Conservation (phyloP, 495 filamentous ascomycete genomes). For the Lophiotrema nucula region DNA sequence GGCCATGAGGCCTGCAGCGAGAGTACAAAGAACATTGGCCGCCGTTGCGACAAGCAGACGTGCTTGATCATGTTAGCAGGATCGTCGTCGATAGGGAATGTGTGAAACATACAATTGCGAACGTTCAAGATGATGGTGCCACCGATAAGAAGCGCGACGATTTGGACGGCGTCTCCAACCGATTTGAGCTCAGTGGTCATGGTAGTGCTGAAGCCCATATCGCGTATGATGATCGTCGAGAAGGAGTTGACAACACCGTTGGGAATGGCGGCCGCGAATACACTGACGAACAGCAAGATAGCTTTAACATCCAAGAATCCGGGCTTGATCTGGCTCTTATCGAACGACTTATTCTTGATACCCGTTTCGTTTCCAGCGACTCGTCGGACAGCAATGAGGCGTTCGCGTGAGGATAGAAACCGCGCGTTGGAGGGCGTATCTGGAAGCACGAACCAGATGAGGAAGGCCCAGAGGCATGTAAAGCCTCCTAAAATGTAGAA, state of each 20-base stretch:
- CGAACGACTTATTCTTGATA: conserved; percentile 11
- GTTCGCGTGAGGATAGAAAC: neutral
- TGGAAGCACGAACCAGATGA: neutral
- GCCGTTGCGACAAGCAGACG: conserved; percentile 27
- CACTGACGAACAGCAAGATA: neutral
- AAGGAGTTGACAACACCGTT: conserved; percentile 34
- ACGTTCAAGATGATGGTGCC: conserved; percentile 22
- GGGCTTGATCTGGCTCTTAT: conserved; percentile 1
- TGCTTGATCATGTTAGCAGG: too few relatives aligned
- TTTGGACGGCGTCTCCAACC: conserved; percentile 32
- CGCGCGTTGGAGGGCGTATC: conserved; percentile 7
- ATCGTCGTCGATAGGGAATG: too few relatives aligned
- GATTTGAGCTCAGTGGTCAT: conserved; percentile 32
- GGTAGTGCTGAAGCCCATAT: conserved; percentile 28
- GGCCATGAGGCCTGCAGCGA: conserved; percentile 4
- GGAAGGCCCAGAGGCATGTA: conserved; percentile 1
- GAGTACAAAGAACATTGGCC: conserved; percentile 28
- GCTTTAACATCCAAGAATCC: conserved; percentile 8
- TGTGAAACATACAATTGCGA: too few relatives aligned
- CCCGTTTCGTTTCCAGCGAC: conserved; percentile 7
- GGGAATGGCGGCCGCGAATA: conserved; percentile 15
- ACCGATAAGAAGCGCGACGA: conserved; percentile 24
- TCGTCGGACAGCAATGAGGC: neutral
- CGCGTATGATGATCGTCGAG: conserved; percentile 34
- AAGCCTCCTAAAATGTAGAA: conserved; percentile 21